phyloP scores from a whole-genome alignment of 1,284 basidiomycete species.

The Tylopilus orsonianus region DNA sequence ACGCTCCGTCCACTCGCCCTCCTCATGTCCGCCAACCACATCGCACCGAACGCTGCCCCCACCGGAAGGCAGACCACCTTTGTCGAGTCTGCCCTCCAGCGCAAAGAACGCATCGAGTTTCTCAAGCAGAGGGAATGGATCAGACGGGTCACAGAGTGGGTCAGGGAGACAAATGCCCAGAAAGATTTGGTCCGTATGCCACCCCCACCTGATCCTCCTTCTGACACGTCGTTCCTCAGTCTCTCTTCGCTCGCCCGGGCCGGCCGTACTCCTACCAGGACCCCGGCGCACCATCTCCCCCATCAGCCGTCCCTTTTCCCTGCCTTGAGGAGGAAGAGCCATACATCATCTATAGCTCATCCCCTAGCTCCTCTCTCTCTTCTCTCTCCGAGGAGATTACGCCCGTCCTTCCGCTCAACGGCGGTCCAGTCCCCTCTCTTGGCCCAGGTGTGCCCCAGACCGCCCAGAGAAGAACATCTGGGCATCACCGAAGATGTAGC shows the following conservation, averaged over 20 bases:
- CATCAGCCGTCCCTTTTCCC: conserved; percentile 32
- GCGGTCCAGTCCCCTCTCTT: conserved; percentile 13
- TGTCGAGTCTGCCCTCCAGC: conserved; percentile 27
- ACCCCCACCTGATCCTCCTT: background rate
- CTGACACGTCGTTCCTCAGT: conserved; percentile 11
- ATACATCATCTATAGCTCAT: conserved; percentile 37
- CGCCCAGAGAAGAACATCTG: conserved; percentile 21
- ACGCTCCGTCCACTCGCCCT: conserved; percentile 12
- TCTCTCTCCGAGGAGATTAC: conserved; percentile 34
- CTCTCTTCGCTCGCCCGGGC: conserved; percentile 19
- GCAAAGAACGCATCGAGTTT: conserved; percentile 36
- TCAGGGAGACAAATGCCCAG: conserved; percentile 33
- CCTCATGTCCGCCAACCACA: conserved; percentile 4
- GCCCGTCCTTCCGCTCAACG: conserved; percentile 26
- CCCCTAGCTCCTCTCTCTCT: conserved; percentile 34
- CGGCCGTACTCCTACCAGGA: conserved; percentile 18
- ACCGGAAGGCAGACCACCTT: conserved; percentile 30
- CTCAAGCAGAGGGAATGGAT: conserved; percentile 36
- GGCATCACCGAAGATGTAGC: conserved; percentile 34
- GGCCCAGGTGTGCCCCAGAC: conserved; percentile 8
- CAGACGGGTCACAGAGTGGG: conserved; percentile 37
- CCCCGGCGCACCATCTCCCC: background rate
- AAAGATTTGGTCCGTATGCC: conserved; percentile 20
- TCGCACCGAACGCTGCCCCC: background rate
- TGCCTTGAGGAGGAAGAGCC: conserved; percentile 34